Evolutionary conservation across 2,329 filamentous ascomycete genomes (phyloP), one percentile per base, ranked within the genome.

Genomic region (Colletotrichum truncatum): DNA sequence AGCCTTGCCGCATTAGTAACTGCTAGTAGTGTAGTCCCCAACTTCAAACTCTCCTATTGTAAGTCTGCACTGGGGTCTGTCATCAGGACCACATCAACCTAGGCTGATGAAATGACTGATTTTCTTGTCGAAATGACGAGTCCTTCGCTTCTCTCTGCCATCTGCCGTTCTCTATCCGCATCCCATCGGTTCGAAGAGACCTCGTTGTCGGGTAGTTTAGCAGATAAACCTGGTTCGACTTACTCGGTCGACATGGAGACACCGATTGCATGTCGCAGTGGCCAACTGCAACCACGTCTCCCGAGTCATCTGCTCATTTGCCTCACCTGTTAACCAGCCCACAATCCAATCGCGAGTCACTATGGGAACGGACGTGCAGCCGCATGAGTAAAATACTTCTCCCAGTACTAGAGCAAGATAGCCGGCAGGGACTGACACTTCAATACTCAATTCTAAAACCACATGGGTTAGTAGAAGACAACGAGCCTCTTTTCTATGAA

Each of bases 311-410:
- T 32, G 28, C 25, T 36, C 56, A 30, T 32, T 11, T 64, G 21
- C 18, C 49, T 25, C 32, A 41, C 56, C 62, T 65, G 62, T 55
- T 56, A 65, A 25, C 26, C 41, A 26, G 39, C 28, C 26, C 39
- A 51, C 28, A 36, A 45, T 28, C 62, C 57, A 65, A 62, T 65
- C 57, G 62, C 57, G 57, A 65, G 51, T 34, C 43, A 23, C 34
- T n/a, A 48, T 51, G 53, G n/a, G 49, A 62, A 45, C 41, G 36
- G 49, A 54, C 34, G 26, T 62, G 41, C 30, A 36, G 26, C 32
- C 18, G n/a, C 3, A 16, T 7, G 32, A 32, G 52, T 25, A 28
- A 32, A 18, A 21, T 12, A 25, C 4, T 16, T 45, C 43, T 21
- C 36, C 36, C 36, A 18, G 25, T 12, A 21, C 59, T 26, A 34